Base-by-base conservation (phyloP, 2,329 filamentous ascomycete species). In the Aspergillus brasiliensis region DNA sequence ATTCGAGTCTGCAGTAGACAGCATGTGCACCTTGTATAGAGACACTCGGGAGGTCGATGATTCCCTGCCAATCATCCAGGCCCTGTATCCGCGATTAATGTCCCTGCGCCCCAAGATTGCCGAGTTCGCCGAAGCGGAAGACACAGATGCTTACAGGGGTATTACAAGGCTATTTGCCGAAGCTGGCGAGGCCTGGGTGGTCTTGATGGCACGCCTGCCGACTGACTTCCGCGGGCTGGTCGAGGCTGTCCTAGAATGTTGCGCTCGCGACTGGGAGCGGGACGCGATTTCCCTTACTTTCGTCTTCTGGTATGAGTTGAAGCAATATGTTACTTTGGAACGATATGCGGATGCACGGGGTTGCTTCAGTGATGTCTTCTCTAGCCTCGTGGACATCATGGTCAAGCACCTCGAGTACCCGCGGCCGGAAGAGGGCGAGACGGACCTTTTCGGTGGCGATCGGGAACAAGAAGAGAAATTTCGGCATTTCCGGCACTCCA, bases 291-390 rank as follows among this genome's bases (percentile, higher is more conserved):
- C 92, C 56, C 88, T 95, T 70, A 99, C 96, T 0, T 99, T 99
- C 78, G 88, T 87, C 67, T 98, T 99, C 80, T 99, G 95, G 95
- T 98, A 96, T 74, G 95, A 99, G 73, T 84, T 99, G 49, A 99
- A 99, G 81, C 92, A 97, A 75, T 97, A 96, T 74, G 83, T 99
- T 51, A 92, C 93, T 1, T 78, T 99, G 56, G 94, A 98, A 37
- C 89, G 89, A 66, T 99, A 97, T 73, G 90, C 91, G 54, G 85
- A 92, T 69, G 90, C 93, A 42, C 87, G 93, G 54, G 77, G 92
- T 64, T 84, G 90, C 68, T 86, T 92, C 57, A 83, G 91, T 37
- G 91, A 96, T 66, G 81, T 97, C 49, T 99, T 92, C 77, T 91
- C 92, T 2, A 90, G 90, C 72, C 83, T 99, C 40, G 93, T 99